Evolutionary conservation across 73 alveolate genomes (phyloP), one percentile per base, ranked within the genome.

Genomic region (Symbiodinium pilosum): DNA sequence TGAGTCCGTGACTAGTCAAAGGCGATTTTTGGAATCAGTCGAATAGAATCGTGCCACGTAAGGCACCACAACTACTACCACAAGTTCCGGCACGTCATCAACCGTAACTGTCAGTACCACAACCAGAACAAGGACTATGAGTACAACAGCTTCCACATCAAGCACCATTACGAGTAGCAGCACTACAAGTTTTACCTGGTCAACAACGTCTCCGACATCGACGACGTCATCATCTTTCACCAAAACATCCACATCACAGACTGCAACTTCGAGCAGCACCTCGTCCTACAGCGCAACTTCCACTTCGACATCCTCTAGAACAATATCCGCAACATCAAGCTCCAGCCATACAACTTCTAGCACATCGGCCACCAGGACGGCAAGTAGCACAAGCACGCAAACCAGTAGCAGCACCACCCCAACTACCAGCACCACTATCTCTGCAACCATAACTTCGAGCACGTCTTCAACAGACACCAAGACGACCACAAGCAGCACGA

Each of bases 321-420:
- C 32, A 26, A 54, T 26, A 26, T 54, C 73, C 1, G 73, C 26
- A 30, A 54, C 73, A 26, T 24, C 73, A 26, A 54, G 73, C 73
- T 54, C 73, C 73, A 54, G 73, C 73, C 20, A 30, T n/a, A 54
- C 34, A 3, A 54, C 32, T 16, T 54, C 73, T 8, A 54, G 73
- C 73, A 54, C 73, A 24, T 54, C 73, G 32, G 26, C 11, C 73
- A 54, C 32, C 73, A 54, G 32, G 5, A 16, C 73, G 0, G 20
- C 73, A 54, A 54, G 32, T 26, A 54, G 73, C 73, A 54, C 12
- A 30, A 54, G 32, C 32, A 54, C 73, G 26, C 73, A 9, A 54
- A 54, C 73, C 73, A 54, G 73, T 54, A 54, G 32, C 43, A 32
- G 51, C 47, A 38, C 87, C 87, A 77, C 93, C 43, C 41, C 89